Conservation (phyloP, 192 early-diverging fungal species). For the Chytriomyces confervae region DNA sequence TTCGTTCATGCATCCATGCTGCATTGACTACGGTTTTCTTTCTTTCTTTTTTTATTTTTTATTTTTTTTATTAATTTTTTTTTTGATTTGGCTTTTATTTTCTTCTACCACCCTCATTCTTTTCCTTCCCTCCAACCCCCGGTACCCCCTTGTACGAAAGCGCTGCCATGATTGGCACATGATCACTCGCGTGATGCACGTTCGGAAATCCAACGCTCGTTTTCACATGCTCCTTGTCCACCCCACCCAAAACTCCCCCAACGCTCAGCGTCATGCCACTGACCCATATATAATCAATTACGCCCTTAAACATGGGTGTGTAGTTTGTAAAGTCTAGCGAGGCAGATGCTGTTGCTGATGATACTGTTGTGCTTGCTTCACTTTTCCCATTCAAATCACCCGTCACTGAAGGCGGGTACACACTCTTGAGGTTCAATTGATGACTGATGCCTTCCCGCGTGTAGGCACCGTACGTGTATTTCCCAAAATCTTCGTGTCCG, state of each 20-base stretch:
- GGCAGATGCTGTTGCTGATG: constrained; percentile 13
- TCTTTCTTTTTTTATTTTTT: too few species aligned
- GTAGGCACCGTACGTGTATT: constrained; percentile 83
- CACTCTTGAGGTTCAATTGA: constrained; percentile 78
- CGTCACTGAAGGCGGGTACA: constrained; percentile 60
- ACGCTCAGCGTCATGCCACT: constrained; percentile 74
- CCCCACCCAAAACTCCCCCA: constrained; percentile 77
- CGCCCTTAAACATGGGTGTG: constrained; percentile 82
- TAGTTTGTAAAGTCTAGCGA: constrained; percentile 86
- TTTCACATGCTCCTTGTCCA: constrained; percentile 81
- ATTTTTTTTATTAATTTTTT: too few species aligned
- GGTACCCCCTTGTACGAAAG: constrained; percentile 20
- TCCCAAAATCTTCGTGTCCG: constrained; percentile 84
- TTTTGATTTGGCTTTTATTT: background rate
- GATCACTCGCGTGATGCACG: constrained; percentile 70
- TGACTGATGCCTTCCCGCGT: constrained; percentile 83
- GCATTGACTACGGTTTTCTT: too few species aligned
- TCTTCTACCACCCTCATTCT: constrained; percentile 1
- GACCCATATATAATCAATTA: constrained; percentile 97
- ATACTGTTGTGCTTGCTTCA: constrained; percentile 10
- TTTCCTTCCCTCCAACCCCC: background rate
- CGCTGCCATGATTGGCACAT: constrained; percentile 54
- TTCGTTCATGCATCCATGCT: too few species aligned
- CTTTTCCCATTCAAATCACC: too few species aligned
- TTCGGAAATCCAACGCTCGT: constrained; percentile 88